Base-by-base conservation (phyloP, 805 yeast genomes). In the Myxozyma lipomycoides region DNA sequence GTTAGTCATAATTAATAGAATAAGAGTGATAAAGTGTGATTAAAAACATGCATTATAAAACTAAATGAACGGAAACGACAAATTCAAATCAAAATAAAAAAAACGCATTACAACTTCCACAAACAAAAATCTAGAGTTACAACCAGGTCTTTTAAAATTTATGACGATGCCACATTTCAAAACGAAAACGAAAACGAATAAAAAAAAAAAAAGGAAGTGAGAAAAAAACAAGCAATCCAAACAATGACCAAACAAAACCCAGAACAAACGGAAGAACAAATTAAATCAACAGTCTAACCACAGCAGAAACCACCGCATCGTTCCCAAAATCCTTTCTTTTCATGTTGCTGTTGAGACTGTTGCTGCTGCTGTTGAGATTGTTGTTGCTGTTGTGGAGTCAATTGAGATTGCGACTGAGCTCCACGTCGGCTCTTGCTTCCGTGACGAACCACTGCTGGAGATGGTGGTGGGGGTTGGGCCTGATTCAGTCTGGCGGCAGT, bases 401-500 rank as follows among this genome's bases (percentile, higher is more conserved):
- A 21, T 17, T 35, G 38, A 35, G n/a, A 7, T 35, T 35, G 38
- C 17, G 53, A 56, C 44, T 47, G 55, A 40, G 59, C 52, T 34
- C 63, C 51, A 43, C 69, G 61, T 38, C 70, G 48, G 51, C 64
- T 54, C 56, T 63, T 64, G 59, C 65, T 59, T 43, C 65, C 61
- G 53, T 67, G 66, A 30, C 72, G 61, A 51, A 60, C 59, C 60
- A 67, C 55, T 9, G 67, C 69, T 4, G 70, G 65, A 35, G 60
- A 58, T 21, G 70, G 69, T 23, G 70, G 65, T 17, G 68, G 62
- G 12, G 67, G 67, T 46, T 58, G 63, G n/a, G 76, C 72, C 43
- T 76, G 75, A 57, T 73, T 75, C 52, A 73, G 64, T 42, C 70
- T 67, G 23, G 67, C 64, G 25, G 65, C 60, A 17, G 67, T 58